Percentiles rank a stretch among this genome's conserved stretches.
Evolutionary conservation across 2,329 filamentous ascomycete species (phyloP).

Genomic region (Exophiala spinifera): DNA sequence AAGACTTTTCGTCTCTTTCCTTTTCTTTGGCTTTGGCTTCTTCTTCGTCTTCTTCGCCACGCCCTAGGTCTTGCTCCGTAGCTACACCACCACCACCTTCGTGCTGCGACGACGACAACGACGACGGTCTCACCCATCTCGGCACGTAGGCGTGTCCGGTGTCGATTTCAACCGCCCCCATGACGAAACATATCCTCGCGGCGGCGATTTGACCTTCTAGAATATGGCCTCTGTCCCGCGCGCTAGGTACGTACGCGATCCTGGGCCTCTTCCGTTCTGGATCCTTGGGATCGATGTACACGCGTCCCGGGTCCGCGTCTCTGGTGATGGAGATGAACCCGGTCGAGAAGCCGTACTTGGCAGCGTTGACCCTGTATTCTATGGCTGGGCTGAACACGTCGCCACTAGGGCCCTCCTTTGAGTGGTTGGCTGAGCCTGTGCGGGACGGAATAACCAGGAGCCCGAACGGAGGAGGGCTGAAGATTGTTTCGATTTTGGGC

Average conservation of each 20-base stretch:
- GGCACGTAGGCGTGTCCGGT: slow-evolving; percentile 60
- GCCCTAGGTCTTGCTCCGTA: not conserved
- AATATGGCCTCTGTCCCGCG: slow-evolving; percentile 68
- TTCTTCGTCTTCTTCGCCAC: too few species aligned
- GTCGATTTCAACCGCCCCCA: slow-evolving; percentile 77
- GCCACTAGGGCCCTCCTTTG: not conserved
- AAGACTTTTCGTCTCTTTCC: slow-evolving; percentile 47
- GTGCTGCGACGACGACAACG: not conserved
- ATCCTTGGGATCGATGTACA: slow-evolving; percentile 73
- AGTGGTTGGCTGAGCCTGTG: too few species aligned
- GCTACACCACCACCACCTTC: not conserved
- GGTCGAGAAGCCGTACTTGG: slow-evolving; percentile 66
- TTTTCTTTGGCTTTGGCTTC: too few species aligned
- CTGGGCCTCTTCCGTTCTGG: slow-evolving; percentile 61
- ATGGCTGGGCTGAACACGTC: slow-evolving; percentile 48
- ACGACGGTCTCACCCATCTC: slow-evolving; percentile 55
- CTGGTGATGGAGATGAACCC: slow-evolving; percentile 71
- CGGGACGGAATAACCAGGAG: slow-evolving; percentile 55
- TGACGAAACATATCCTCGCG: slow-evolving; percentile 73
- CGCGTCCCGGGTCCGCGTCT: slow-evolving; percentile 71
- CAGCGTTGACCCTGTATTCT: slow-evolving; percentile 67
- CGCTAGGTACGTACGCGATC: slow-evolving; percentile 68
- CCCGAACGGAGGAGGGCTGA: slow-evolving; percentile 12
- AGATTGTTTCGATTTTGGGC: slow-evolving; percentile 70
- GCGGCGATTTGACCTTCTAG: slow-evolving; percentile 69